Base-by-base conservation (phyloP, 352 stramenopile species). In the Phytophthora podocarpi region DNA sequence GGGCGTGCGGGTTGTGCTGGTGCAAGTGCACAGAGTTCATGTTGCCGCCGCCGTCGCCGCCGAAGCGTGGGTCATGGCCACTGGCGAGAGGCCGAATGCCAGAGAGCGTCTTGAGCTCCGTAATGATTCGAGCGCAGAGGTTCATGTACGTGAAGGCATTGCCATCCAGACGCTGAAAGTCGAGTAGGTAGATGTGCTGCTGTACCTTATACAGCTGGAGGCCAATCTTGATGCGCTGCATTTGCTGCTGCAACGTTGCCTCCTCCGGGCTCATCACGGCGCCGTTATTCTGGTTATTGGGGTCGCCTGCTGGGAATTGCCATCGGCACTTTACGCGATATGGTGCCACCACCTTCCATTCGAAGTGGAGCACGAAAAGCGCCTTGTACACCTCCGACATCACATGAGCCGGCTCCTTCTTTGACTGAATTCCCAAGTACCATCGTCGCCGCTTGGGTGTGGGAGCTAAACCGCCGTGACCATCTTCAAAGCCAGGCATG, bases 311-410 rank as follows among this genome's bases (percentile, higher is more conserved):
- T 31, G 69, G 73, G 9, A 93, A 91, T 77, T 96, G 86, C 97
- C 97, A 99, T 45, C 97, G 87, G 62, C 95, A 99, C 67, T 99
- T 98, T 61, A 99, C 96, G 35, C 96, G 90, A 67, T 99, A 99
- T 20, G 95, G 96, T 26, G 93, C 97, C 10, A 98, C 78, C 16
- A 98, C 89, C 23, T 98, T 91, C 97, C 97, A 99, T 67, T 99
- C 93, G 67, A 98, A 99, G 48, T 96, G 89, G 24, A 99, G 82
- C 45, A 98, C 90, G 55, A 97, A 90, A 5, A 99, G 80, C 23
- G 97, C 97, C 72, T 99, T 98, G 84, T 99, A 99, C 20, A 99
- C 98, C 74, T 99, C 98, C 16, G 91, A 99, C 97, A 99, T 99
- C 30, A 99, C 97, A 67, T 99, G 96, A 30, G 96, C 97, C 11